Conservation (phyloP, 148 eudicot genomes). For the Rhododendron williamsianum region DNA sequence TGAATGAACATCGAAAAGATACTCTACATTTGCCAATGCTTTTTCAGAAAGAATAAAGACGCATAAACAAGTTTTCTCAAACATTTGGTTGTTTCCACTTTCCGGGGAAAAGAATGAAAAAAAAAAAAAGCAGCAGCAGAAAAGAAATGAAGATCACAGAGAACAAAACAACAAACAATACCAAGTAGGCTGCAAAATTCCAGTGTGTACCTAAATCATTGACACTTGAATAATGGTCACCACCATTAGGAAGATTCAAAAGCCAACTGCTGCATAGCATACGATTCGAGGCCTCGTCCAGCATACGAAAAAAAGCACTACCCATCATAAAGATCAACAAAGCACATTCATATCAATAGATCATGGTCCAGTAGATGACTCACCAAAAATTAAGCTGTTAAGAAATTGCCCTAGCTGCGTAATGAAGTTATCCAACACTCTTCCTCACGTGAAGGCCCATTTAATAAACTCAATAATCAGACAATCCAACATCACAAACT, state of each 20-base stretch:
- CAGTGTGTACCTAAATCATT: background rate
- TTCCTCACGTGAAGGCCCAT: background rate
- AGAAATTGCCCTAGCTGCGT: too few species aligned
- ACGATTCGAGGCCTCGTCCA: background rate
- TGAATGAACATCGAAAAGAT: too few species aligned
- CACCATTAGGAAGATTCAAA: background rate
- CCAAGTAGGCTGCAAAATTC: background rate
- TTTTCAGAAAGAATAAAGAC: too few species aligned
- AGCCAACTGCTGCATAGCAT: background rate
- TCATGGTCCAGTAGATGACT: too few species aligned
- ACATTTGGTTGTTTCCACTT: too few species aligned
- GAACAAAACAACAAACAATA: background rate
- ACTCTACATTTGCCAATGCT: too few species aligned
- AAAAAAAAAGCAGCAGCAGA: too few species aligned
- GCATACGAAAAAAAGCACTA: background rate
- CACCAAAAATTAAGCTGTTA: too few species aligned
- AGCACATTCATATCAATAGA: too few species aligned
- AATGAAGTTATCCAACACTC: too few species aligned
- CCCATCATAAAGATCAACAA: background rate
- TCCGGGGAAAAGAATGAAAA: too few species aligned
- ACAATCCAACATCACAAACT: background rate
- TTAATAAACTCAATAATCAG: background rate
- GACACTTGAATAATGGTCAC: background rate
- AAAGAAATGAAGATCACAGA: background rate
- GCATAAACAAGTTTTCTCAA: too few species aligned